These are phyloP conservation scores for Phaffomyces opuntiae DNA, from an alignment of 805 yeast species.

Conservation along the genomic window DNA sequence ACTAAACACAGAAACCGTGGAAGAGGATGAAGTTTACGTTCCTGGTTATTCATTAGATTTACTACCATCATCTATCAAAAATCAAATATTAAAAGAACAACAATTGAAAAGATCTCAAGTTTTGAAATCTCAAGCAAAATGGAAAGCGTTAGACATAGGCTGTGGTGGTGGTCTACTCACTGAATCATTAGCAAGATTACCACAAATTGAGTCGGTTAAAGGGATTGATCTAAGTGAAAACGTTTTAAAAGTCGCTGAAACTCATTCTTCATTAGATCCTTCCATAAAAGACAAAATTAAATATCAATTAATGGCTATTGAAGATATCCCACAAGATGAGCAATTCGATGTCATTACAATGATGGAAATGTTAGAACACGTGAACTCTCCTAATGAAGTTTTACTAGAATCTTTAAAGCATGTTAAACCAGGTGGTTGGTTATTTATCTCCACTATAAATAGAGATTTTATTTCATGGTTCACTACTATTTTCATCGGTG, in stretches of 20 bases:
- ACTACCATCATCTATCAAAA: constrained; percentile 50
- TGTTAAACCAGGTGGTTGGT: constrained; percentile 67
- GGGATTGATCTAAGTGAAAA: constrained; percentile 87
- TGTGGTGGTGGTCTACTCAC: constrained; percentile 97
- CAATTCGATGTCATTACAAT: constrained; percentile 74
- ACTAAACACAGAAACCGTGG: constrained; percentile 18
- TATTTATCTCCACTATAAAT: constrained; percentile 87
- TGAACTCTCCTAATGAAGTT: constrained; percentile 73
- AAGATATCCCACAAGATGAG: constrained; percentile 40
- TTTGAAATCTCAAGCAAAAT: constrained; percentile 20
- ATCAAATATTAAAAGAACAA: constrained; percentile 43
- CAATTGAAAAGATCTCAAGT: constrained; percentile 37
- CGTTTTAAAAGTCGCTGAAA: constrained; percentile 71
- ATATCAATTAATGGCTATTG: constrained; percentile 60
- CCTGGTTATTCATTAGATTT: constrained; percentile 73
- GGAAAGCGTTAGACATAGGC: constrained; percentile 77
- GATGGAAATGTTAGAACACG: constrained; percentile 95
- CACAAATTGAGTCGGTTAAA: constrained; percentile 51
- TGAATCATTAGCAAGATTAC: constrained; percentile 79
- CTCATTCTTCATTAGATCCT: constrained; percentile 67
- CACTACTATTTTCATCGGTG: constrained; percentile 90
- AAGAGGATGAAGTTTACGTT: constrained; percentile 49
- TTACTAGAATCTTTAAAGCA: constrained; percentile 59
- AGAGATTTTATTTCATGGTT: constrained; percentile 83
- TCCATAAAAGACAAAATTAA: constrained; percentile 42